A percentile compares a stretch with the other conserved stretches of the same genome.
Conservation (phyloP, 805 yeast species). For the Zygosaccharomyces bailii region DNA sequence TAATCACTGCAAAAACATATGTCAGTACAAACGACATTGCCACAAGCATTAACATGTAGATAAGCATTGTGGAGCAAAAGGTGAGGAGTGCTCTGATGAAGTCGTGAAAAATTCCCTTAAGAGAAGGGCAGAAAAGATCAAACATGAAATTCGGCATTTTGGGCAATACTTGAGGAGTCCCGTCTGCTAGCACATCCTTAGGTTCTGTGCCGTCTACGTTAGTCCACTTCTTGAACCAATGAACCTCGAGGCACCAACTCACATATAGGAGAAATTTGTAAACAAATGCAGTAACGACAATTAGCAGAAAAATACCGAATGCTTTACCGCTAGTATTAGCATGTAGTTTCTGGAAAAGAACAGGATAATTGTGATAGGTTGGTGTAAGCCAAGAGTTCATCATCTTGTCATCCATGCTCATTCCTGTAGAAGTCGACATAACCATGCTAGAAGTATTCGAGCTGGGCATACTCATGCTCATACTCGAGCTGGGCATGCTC, state of each 20-base stretch:
- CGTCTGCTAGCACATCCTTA: constrained; percentile 5
- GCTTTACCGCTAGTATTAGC: constrained; percentile 60
- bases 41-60: constrained; percentile 73
- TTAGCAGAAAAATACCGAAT: constrained; percentile 65
- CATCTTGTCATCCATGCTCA: constrained; percentile 29
- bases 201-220: constrained; percentile 14
- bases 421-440: constrained; percentile 13
- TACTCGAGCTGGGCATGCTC: constrained; percentile 17
- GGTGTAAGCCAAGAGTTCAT: constrained; percentile 62
- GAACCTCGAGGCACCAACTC: constrained; percentile 63
- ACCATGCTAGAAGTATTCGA: no score
- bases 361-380: constrained; percentile 53
- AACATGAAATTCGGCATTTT: constrained; percentile 30
- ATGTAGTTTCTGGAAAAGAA: constrained; percentile 50
- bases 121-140: constrained; percentile 31
- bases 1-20: constrained; percentile 69
- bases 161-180: constrained; percentile 22
- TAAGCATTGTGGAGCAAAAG: constrained; percentile 60
- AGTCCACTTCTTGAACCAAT: constrained; percentile 50
- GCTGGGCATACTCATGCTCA: constrained; percentile 7
- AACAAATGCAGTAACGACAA: constrained; percentile 56
- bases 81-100: constrained; percentile 51
- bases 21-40: constrained; percentile 67
- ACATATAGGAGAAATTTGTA: constrained; percentile 58
- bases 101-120: constrained; percentile 40